phyloP scores from a whole-genome alignment of 1,139 yeast species.

The Pichia sp. region DNA sequence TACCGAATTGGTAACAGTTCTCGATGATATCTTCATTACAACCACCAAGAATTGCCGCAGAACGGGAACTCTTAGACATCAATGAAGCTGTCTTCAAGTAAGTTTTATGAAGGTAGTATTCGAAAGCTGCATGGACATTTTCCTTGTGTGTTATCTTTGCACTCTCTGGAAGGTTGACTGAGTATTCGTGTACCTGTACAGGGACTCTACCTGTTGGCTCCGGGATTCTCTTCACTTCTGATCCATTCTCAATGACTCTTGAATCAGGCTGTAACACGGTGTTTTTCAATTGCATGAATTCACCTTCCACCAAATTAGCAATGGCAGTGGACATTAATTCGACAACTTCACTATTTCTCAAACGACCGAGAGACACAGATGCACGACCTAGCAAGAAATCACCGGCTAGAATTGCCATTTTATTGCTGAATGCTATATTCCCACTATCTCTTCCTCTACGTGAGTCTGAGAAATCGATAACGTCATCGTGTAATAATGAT shows the following conservation, averaged over 20 bases:
- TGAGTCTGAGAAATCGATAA: slow-evolving; percentile 86
- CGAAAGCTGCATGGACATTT: slow-evolving; percentile 80
- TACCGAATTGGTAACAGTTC: slow-evolving; percentile 83
- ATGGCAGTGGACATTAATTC: slow-evolving; percentile 92
- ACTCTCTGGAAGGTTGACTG: slow-evolving; percentile 31
- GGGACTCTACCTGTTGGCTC: slow-evolving; percentile 60
- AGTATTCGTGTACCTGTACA: slow-evolving; percentile 51
- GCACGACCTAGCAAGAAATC: slow-evolving; percentile 94
- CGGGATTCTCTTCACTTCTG: slow-evolving; percentile 46
- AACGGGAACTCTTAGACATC: slow-evolving; percentile 91
- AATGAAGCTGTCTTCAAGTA: slow-evolving; percentile 91
- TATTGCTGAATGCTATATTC: slow-evolving; percentile 88
- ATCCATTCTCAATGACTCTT: slow-evolving; percentile 36
- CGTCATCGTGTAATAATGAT: slow-evolving; percentile 93
- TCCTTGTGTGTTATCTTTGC: slow-evolving; percentile 59
- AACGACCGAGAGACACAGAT: slow-evolving; percentile 87
- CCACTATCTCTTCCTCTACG: slow-evolving; percentile 91
- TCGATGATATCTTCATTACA: slow-evolving; percentile 70
- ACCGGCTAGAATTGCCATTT: slow-evolving; percentile 97
- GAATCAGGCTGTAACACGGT: slow-evolving; percentile 57
- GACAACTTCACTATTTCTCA: slow-evolving; percentile 94
- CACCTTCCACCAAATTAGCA: slow-evolving; percentile 97
- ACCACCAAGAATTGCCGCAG: slow-evolving; percentile 90
- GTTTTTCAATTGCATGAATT: slow-evolving; percentile 95
- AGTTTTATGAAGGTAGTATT: slow-evolving; percentile 90